These are phyloP conservation scores for Eruca vesicaria DNA, from an alignment of 441 rosid genomes.

Conservation along the genomic window DNA sequence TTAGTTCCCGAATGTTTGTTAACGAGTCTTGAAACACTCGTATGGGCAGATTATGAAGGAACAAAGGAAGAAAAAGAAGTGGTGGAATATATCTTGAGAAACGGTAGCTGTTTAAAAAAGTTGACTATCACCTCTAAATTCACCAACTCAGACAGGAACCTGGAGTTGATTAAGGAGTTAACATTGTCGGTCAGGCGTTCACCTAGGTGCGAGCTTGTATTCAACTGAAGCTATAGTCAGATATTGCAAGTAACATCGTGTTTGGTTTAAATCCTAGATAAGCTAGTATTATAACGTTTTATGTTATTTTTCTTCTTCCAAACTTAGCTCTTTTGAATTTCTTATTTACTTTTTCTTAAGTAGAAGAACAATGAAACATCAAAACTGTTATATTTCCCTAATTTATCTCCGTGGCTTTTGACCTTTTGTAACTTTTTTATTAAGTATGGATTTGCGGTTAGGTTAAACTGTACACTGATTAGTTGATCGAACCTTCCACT, in stretches of 20 bases:
- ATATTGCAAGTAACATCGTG: not conserved
- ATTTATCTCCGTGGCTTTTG: not conserved
- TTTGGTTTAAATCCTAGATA: not conserved
- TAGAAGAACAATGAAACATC: no score
- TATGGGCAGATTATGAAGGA: not conserved
- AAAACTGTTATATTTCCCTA: not conserved
- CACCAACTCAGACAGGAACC: not conserved
- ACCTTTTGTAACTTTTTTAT: not conserved
- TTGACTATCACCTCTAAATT: not conserved
- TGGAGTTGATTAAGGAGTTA: not conserved
- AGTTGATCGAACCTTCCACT: not conserved
- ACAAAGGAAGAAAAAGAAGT: not conserved
- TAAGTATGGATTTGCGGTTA: not conserved
- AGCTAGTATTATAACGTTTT: not conserved
- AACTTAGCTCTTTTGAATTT: not conserved
- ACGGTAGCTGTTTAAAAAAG: not conserved
- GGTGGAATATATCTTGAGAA: not conserved
- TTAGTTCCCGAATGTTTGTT: slow-evolving; percentile 12
- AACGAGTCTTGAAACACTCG: not conserved
- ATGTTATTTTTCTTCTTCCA: not conserved
- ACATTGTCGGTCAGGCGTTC: not conserved
- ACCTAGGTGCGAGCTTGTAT: not conserved
- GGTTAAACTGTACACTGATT: not conserved
- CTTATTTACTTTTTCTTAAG: not conserved
- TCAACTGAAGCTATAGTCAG: not conserved